Base-by-base conservation (phyloP, 768 basidiomycete genomes). In the Postia placenta region DNA sequence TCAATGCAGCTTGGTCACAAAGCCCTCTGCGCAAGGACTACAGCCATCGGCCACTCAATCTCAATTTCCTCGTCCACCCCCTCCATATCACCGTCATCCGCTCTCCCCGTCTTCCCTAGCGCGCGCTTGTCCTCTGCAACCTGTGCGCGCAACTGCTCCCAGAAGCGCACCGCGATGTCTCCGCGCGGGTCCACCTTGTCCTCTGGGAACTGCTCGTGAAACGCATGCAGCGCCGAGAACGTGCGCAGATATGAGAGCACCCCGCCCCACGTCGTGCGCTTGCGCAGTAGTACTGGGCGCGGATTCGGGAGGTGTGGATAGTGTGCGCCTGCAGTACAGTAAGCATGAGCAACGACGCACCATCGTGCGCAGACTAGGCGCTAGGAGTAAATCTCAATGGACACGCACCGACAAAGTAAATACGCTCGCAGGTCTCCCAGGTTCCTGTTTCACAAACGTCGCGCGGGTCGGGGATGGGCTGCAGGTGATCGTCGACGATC, bases 181-280 rank as follows among this genome's bases (percentile, higher is more conserved):
- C 84, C 83, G 19, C 80, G 80, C 0, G 61, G 53, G 22, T 68
- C 61, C 37, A 60, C 55, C 38, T 67, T 55, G 57, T 90, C 85
- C 25, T 76, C 71, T 0, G 86, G 85, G 59, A 80, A 74, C 11
- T 58, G 59, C 53, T 85, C 82, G 52, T 80, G 77, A 62, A 76
- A 91, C 11, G 76, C 79, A 51, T 85, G 80, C 42, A 88, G 65
- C 1, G 86, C 68, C 56, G 84, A 87, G 71, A 76, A 84, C 0
- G 87, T 88, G 41, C 78, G 70, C 17, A 92, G 68, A 60, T 90
- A 92, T 1, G 70, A 75, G 4, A 85, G 70, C 0, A 92, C 65
- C 48, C 79, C 79, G 11, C 74, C 71, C 85, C 84, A 87, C 0
- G 76, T 74, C 74, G 84, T 78, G 33, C 60, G 67, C 56, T 78